phyloP scores from a whole-genome alignment of 257 asterid genomes.

The Lycium barbarum region DNA sequence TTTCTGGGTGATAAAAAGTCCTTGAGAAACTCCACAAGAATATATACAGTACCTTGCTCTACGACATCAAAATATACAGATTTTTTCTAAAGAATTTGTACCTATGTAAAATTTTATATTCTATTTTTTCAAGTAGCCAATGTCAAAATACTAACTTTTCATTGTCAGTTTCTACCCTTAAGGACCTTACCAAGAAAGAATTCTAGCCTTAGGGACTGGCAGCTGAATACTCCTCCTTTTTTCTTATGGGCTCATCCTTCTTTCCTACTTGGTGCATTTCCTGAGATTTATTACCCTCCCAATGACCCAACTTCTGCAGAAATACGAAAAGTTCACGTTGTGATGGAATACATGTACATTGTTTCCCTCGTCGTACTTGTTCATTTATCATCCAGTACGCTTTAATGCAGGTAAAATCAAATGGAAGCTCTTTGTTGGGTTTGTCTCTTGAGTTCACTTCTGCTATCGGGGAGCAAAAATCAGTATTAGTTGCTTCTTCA shows the following conservation, averaged over 20 bases:
- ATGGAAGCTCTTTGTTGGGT: conserved; percentile 68
- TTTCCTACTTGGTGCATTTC: background rate
- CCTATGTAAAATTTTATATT: background rate
- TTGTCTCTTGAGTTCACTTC: conserved; percentile 63
- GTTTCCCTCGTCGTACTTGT: background rate
- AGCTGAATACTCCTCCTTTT: conserved; percentile 17
- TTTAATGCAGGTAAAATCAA: conserved; percentile 64
- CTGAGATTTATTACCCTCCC: background rate
- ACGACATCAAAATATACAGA: background rate
- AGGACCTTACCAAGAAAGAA: background rate
- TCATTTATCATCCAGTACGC: conserved; percentile 16
- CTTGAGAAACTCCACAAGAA: background rate
- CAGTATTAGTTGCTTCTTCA: conserved; percentile 65
- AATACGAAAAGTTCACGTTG: background rate
- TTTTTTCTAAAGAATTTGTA: background rate
- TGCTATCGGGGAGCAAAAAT: conserved; percentile 43
- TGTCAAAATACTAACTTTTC: background rate
- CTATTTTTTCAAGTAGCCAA: conserved; percentile 15
- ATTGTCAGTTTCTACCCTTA: background rate
- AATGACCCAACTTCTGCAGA: conserved; percentile 5
- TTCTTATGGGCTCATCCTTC: conserved; percentile 3
- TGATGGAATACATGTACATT: background rate
- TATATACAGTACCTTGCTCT: background rate
- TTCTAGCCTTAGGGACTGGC: background rate
- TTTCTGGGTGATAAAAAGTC: background rate